A percentile compares a stretch with the other conserved stretches of the same genome.
phyloP scores from a whole-genome alignment of 176 grass and related monocot genomes.

The Musa troglodytarum region DNA sequence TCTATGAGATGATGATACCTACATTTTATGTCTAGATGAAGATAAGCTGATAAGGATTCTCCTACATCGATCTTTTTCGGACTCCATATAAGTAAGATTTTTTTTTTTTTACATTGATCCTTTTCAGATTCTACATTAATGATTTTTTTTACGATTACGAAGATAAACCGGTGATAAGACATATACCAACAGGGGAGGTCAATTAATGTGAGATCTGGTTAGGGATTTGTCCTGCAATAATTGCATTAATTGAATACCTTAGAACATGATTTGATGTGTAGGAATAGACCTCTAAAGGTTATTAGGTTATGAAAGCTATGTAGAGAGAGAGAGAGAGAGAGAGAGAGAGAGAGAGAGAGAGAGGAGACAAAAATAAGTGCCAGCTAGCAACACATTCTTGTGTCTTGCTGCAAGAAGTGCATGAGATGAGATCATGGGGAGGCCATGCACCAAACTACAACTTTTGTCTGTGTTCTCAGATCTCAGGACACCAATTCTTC shows the following conservation, averaged over 20 bases:
- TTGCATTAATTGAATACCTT: background rate
- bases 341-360: too few species aligned
- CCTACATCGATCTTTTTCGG: too few species aligned
- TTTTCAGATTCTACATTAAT: too few species aligned
- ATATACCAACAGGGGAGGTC: too few species aligned
- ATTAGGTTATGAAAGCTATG: background rate
- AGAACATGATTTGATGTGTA: background rate
- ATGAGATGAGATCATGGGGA: background rate
- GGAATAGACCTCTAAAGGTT: background rate
- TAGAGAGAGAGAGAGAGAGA: background rate
- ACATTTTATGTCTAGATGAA: too few species aligned
- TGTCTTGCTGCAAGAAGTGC: background rate
- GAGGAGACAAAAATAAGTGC: background rate
- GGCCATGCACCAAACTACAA: slow-evolving; percentile 9
- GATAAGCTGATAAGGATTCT: too few species aligned
- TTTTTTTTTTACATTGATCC: too few species aligned
- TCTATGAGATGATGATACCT: too few species aligned
- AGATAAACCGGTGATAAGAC: too few species aligned
- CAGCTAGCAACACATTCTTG: background rate
- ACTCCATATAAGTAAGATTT: too few species aligned
- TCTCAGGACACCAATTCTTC: background rate
- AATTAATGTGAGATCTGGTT: background rate
- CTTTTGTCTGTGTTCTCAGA: background rate
- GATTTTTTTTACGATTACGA: too few species aligned
- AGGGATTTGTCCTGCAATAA: slow-evolving; percentile 1